These are phyloP conservation scores for Rhynchosporium graminicola DNA, from an alignment of 2,329 filamentous ascomycete species.

Conservation along the genomic window DNA sequence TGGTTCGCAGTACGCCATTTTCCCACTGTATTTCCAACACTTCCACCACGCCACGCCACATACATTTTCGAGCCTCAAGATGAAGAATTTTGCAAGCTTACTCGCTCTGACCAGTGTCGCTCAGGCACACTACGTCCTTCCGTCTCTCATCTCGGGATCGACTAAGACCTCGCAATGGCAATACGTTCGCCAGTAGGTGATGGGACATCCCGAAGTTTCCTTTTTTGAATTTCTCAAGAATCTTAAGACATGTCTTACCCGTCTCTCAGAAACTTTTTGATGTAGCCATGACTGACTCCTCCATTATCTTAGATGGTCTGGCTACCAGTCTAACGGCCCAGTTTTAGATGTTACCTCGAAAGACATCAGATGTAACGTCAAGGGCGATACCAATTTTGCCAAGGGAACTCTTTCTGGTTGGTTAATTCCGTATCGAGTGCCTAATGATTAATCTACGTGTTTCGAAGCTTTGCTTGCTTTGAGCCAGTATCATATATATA, in stretches of 20 bases:
- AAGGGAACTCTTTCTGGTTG: conserved; percentile 28
- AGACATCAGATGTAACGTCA: conserved; percentile 45
- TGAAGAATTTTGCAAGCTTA: conserved; percentile 25
- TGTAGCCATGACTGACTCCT: background rate
- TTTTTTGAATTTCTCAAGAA: background rate
- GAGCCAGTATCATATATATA: too few species aligned
- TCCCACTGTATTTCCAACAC: background rate
- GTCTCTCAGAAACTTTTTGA: background rate
- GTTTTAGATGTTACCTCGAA: conserved; percentile 40
- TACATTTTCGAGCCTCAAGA: conserved; percentile 11
- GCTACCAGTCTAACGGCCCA: conserved; percentile 33
- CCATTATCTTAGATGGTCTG: conserved; percentile 32
- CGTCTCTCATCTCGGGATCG: conserved; percentile 25
- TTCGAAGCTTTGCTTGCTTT: too few species aligned
- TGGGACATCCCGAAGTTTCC: background rate
- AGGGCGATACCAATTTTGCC: conserved; percentile 37
- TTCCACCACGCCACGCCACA: background rate
- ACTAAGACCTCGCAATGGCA: conserved; percentile 30
- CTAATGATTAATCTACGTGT: too few species aligned
- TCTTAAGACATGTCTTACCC: background rate
- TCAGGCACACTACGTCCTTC: conserved; percentile 36
- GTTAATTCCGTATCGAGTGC: conserved; percentile 21
- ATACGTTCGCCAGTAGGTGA: conserved; percentile 27
- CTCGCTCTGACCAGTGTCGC: conserved; percentile 28
- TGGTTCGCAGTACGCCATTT: background rate